phyloP scores from a whole-genome alignment of 768 basidiomycete species.

The Megacollybia marginata region DNA sequence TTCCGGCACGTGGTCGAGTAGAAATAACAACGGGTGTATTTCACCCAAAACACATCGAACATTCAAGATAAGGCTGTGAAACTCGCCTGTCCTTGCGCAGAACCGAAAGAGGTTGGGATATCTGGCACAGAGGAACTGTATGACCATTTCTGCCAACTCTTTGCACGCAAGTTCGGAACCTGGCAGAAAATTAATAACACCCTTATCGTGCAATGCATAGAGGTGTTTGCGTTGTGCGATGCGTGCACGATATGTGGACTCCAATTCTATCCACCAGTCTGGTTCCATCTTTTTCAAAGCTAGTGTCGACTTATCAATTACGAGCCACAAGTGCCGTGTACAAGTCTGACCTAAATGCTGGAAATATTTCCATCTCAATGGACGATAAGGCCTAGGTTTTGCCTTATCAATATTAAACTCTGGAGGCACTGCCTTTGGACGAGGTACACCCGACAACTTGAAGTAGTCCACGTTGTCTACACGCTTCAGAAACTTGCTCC shows the following conservation, averaged over 20 bases:
- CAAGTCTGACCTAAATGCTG: constrained; percentile 45
- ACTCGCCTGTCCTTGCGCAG: constrained; percentile 24
- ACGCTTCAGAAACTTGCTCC: too few relatives aligned
- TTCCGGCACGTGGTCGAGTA: constrained; percentile 46
- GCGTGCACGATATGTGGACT: constrained; percentile 39
- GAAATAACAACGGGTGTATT: constrained; percentile 30
- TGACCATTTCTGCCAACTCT: constrained; percentile 49
- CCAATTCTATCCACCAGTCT: constrained; percentile 52
- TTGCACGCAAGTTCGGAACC: constrained; percentile 40
- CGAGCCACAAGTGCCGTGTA: not conserved
- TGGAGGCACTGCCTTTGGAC: constrained; percentile 28
- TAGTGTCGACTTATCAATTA: constrained; percentile 6
- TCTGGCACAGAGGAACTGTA: constrained; percentile 49
- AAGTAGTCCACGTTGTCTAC: constrained; percentile 24
- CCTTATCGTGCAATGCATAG: constrained; percentile 28
- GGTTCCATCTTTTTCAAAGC: constrained; percentile 43
- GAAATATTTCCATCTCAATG: constrained; percentile 48
- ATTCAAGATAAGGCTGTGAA: constrained; percentile 36
- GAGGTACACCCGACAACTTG: constrained; percentile 34
- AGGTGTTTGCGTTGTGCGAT: constrained; percentile 34
- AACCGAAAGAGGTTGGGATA: constrained; percentile 47
- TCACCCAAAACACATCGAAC: constrained; percentile 18
- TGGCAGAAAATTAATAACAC: constrained; percentile 37
- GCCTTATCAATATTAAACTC: constrained; percentile 36
- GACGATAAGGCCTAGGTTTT: constrained; percentile 44